These are phyloP conservation scores for Silene latifolia DNA, from an alignment of 148 eudicot species.

Conservation along the genomic window DNA sequence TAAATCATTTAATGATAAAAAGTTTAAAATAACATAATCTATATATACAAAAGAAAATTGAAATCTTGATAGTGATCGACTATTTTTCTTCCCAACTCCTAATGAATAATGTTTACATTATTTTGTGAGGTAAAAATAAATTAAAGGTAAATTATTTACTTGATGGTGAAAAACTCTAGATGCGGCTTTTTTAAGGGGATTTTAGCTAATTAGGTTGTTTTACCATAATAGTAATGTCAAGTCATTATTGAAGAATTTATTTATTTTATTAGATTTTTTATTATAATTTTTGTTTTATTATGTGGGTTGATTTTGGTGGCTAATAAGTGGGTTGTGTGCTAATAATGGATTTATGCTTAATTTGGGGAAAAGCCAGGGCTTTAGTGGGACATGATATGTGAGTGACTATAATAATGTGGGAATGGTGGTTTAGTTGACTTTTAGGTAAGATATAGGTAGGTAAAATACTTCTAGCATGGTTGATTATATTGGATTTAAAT, in stretches of 20 bases:
- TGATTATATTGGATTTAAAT: neutral
- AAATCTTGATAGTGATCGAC: too few relatives aligned
- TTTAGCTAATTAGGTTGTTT: too few relatives aligned
- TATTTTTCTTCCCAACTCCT: too few relatives aligned
- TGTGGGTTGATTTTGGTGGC: neutral
- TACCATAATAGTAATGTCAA: too few relatives aligned
- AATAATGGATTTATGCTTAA: neutral
- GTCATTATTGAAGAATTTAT: neutral
- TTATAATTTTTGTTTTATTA: neutral
- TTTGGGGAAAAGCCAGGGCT: neutral
- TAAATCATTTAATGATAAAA: too few relatives aligned
- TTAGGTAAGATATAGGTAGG: neutral
- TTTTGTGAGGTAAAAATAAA: too few relatives aligned
- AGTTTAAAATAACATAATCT: too few relatives aligned
- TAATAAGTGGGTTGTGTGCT: neutral
- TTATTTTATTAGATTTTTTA: neutral
- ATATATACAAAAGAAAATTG: too few relatives aligned
- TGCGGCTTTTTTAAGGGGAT: too few relatives aligned
- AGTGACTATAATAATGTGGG: neutral
- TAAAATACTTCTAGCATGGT: neutral
- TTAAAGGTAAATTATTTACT: too few relatives aligned
- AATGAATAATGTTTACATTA: too few relatives aligned
- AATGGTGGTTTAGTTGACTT: slow-evolving; percentile 1
- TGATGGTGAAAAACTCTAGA: too few relatives aligned
- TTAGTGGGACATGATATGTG: neutral